Percentiles rank a stretch among this genome's conserved stretches.
phyloP scores from a whole-genome alignment of 768 basidiomycete genomes.

The Cubamyces sp. region DNA sequence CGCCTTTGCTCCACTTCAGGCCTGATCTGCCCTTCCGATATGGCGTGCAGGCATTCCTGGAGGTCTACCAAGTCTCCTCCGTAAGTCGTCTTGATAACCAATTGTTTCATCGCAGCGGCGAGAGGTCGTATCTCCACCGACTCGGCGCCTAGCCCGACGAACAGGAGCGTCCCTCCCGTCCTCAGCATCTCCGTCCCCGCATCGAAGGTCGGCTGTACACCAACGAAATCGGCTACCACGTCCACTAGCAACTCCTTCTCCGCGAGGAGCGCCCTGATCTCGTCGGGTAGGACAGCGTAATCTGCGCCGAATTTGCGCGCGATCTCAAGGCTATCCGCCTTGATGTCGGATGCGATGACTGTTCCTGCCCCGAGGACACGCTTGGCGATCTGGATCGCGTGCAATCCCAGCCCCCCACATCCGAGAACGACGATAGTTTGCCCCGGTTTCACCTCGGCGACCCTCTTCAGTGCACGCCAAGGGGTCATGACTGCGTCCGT shows the following conservation, averaged over 20 bases:
- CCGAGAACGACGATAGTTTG: conserved; percentile 42
- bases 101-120: conserved; percentile 21
- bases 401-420: conserved; percentile 37
- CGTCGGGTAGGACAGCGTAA: conserved; percentile 21
- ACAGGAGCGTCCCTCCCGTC: conserved; percentile 21
- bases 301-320: conserved; percentile 27
- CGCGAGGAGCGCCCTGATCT: conserved; percentile 11
- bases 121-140: conserved; percentile 10
- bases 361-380: conserved; percentile 18
- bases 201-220: conserved; percentile 25
- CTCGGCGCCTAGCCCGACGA: conserved; percentile 19
- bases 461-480: conserved; percentile 26
- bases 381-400: conserved; percentile 31
- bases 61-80: conserved; percentile 24
- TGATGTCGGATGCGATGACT: conserved; percentile 28
- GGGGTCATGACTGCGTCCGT: conserved; percentile 32
- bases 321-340: conserved; percentile 15
- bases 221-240: conserved; percentile 29
- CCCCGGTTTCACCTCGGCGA: conserved; percentile 17
- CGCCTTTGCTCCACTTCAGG: conserved; percentile 26
- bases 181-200: conserved; percentile 4
- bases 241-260: conserved; percentile 22
- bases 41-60: conserved; percentile 25
- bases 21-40: conserved; percentile 24
- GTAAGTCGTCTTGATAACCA: conserved; percentile 19